Conservation (phyloP, 208 protist species). For the Novymonas esmeraldas region DNA sequence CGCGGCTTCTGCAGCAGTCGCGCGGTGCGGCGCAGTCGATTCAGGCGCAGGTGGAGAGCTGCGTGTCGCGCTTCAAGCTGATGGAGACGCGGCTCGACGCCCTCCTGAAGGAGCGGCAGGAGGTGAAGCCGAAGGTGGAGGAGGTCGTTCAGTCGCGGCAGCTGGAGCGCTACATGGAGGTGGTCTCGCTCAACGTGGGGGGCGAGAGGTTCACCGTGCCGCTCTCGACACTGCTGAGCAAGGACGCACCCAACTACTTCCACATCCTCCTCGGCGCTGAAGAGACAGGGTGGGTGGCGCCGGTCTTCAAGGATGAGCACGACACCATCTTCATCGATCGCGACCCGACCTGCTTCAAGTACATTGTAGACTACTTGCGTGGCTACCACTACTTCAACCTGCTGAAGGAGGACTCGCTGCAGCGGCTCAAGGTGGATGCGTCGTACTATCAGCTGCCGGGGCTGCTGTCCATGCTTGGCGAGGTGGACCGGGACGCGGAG, state of each 20-base stretch:
- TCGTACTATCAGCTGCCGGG: conserved; percentile 72
- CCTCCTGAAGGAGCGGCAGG: conserved; percentile 19
- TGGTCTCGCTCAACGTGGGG: conserved; percentile 79
- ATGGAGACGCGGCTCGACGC: conserved; percentile 26
- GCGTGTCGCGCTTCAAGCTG: conserved; percentile 24
- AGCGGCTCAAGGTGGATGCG: conserved; percentile 73
- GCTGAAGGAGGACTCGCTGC: conserved; percentile 67
- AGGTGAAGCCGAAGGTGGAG: conserved; percentile 20
- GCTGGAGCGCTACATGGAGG: conserved; percentile 18
- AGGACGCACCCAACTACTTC: conserved; percentile 39
- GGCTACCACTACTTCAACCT: conserved; percentile 76
- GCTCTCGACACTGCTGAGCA: conserved; percentile 50
- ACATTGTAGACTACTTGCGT: conserved; percentile 83
- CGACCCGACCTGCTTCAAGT: conserved; percentile 79
- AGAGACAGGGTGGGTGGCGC: conserved; percentile 14
- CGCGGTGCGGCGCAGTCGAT: conserved; percentile 24
- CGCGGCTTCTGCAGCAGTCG: conserved; percentile 19
- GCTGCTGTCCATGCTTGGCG: conserved; percentile 54
- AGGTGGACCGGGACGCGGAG: conserved; percentile 31
- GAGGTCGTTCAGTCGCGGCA: conserved; percentile 20
- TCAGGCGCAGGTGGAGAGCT: conserved; percentile 16
- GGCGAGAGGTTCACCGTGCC: conserved; percentile 82
- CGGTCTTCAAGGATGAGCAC: conserved; percentile 54
- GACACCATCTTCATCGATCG: conserved; percentile 86
- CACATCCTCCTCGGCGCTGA: conserved; percentile 32